A percentile compares a stretch with the other conserved stretches of the same genome.
phyloP scores from a whole-genome alignment of 23 red algal species.

The Gracilaria vermiculophylla region DNA sequence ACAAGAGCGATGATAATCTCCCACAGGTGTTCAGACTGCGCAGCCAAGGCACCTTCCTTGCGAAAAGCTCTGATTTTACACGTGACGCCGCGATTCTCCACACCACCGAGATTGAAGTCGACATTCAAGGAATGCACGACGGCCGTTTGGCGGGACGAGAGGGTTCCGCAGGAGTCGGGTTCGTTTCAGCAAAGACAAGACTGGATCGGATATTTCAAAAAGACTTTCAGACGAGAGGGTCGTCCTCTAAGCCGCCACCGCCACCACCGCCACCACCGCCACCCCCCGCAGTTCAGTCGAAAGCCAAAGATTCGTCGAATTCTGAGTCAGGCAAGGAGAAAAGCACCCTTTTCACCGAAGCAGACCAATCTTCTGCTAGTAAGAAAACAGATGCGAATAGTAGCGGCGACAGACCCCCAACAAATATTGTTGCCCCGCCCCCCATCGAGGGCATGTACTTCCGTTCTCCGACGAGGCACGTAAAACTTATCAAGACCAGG shows the following conservation, averaged over 20 bases:
- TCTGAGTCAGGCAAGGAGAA: not conserved
- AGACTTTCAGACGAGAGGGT: not conserved
- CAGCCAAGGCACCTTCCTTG: slow-evolving; percentile 37
- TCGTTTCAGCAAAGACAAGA: slow-evolving; percentile 37
- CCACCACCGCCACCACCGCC: slow-evolving; percentile 36
- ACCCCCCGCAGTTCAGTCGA: not conserved
- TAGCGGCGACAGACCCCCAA: not conserved
- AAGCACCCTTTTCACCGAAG: not conserved
- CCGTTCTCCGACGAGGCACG: slow-evolving; percentile 41
- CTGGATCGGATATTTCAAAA: slow-evolving; percentile 50
- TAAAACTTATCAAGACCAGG: slow-evolving; percentile 55
- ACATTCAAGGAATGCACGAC: slow-evolving; percentile 25
- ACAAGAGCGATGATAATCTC: not conserved
- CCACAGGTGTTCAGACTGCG: slow-evolving; percentile 14
- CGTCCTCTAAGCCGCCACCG: not conserved
- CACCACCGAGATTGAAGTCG: slow-evolving; percentile 46
- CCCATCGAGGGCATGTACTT: slow-evolving; percentile 53
- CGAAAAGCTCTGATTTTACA: slow-evolving; percentile 53
- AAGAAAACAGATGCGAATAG: not conserved
- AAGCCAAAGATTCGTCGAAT: not conserved
- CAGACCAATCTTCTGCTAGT: not conserved
- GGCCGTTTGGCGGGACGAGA: not conserved
- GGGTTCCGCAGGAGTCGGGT: slow-evolving; percentile 34
- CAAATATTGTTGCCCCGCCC: slow-evolving; percentile 12
- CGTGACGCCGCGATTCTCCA: slow-evolving; percentile 47